Evolutionary conservation across 2,329 filamentous ascomycete genomes (phyloP).

Genomic region (Zalaria obscura): DNA sequence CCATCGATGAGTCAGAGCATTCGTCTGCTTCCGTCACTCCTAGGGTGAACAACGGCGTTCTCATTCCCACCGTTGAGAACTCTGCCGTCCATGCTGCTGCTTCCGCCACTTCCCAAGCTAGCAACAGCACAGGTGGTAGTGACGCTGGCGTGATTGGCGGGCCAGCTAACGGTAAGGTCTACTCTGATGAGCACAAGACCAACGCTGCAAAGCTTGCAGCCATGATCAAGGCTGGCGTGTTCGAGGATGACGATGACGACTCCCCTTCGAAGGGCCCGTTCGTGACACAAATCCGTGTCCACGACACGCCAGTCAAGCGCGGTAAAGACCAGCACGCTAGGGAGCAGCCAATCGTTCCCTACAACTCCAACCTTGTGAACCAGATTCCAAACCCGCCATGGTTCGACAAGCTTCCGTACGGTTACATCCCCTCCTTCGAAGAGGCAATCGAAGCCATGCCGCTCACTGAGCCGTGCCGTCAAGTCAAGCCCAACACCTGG

Average conservation of each 20-base stretch:
- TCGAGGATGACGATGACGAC: background rate
- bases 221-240: constrained; percentile 3
- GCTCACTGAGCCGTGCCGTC: constrained; percentile 10
- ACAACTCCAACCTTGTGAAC: constrained; percentile 1
- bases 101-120: background rate
- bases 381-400: constrained; percentile 4
- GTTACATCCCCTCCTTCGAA: constrained; percentile 10
- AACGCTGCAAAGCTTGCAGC: background rate
- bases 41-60: background rate
- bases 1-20: background rate
- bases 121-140: background rate
- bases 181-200: background rate
- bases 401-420: background rate
- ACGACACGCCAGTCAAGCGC: background rate
- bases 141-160: background rate
- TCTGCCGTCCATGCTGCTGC: background rate
- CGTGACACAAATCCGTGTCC: background rate
- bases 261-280: background rate
- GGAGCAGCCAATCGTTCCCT: background rate
- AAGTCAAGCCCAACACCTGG: constrained; percentile 4
- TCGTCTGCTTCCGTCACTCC: background rate
- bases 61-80: background rate
- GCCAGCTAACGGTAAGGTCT: background rate
- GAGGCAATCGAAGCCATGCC: constrained; percentile 15
- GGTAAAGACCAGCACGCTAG: background rate